These are phyloP conservation scores for Malassezia equina DNA, from an alignment of 1,284 basidiomycete genomes.

Conservation along the genomic window DNA sequence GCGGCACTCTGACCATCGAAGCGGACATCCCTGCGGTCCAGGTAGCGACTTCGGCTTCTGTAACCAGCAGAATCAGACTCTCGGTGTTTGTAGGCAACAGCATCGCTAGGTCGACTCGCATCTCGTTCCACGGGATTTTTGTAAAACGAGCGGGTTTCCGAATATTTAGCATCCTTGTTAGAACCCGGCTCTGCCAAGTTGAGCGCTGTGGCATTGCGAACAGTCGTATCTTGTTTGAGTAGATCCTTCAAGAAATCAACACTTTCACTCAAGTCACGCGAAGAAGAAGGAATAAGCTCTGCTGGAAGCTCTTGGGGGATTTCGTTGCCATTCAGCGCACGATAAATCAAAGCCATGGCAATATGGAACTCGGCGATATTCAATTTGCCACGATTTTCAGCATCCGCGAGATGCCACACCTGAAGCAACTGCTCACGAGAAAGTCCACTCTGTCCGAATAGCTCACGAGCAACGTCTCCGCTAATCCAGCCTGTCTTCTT, in stretches of 20 bases:
- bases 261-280: slow-evolving; percentile 77
- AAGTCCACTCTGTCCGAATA: slow-evolving; percentile 88
- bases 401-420: slow-evolving; percentile 60
- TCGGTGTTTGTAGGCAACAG: slow-evolving; percentile 83
- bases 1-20: slow-evolving; percentile 60
- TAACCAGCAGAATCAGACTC: slow-evolving; percentile 57
- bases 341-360: slow-evolving; percentile 95
- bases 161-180: slow-evolving; percentile 48
- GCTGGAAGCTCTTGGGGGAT: slow-evolving; percentile 75
- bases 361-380: slow-evolving; percentile 96
- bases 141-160: slow-evolving; percentile 63
- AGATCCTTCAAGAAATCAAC: slow-evolving; percentile 85
- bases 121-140: slow-evolving; percentile 50
- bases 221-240: slow-evolving; percentile 65
- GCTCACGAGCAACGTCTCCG: slow-evolving; percentile 75
- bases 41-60: slow-evolving; percentile 72
- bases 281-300: slow-evolving; percentile 85
- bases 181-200: slow-evolving; percentile 45
- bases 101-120: slow-evolving; percentile 62
- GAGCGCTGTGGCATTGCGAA: slow-evolving; percentile 50
- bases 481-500: slow-evolving; percentile 74
- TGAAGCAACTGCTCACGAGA: slow-evolving; percentile 80
- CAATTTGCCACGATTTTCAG: slow-evolving; percentile 45
- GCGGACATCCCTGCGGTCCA: slow-evolving; percentile 75
- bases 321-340: slow-evolving; percentile 69